phyloP scores from a whole-genome alignment of 225 moss, liverwort and hornwort genomes.

The Pleurozium schreberi region DNA sequence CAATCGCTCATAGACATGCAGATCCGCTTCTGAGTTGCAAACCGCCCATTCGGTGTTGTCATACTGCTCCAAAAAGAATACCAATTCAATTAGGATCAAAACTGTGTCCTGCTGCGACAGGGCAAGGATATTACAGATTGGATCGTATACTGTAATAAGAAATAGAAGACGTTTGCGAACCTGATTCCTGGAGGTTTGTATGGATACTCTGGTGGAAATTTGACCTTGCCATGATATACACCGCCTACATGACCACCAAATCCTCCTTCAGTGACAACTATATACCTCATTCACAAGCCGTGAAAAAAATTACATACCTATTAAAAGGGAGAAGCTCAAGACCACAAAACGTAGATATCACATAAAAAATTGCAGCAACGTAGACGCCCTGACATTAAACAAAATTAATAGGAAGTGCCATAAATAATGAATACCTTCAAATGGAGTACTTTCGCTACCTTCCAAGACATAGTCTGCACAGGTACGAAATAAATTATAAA shows the following conservation, averaged over 20 bases:
- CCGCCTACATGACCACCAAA: constrained; percentile 47
- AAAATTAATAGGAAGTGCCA: not conserved
- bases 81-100: not conserved
- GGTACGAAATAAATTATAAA: not conserved
- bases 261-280: not conserved
- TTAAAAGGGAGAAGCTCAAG: not conserved
- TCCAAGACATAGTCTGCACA: constrained; percentile 93
- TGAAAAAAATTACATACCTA: not conserved
- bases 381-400: not conserved
- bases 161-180: not conserved
- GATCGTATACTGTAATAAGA: not conserved
- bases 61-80: constrained; percentile 48
- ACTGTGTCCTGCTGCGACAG: not conserved
- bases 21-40: constrained; percentile 96
- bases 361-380: not conserved
- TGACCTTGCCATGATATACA: constrained; percentile 98
- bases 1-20: constrained; percentile 99
- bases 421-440: constrained; percentile 49
- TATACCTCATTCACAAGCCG: not conserved
- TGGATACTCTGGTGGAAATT: constrained; percentile 94
- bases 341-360: not conserved
- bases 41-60: constrained; percentile 97
- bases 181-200: constrained; percentile 70
- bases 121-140: not conserved
- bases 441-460: constrained; percentile 90